These are phyloP conservation scores for Phellopilus nigrolimitatus DNA, from an alignment of 1,284 basidiomycete species.

Conservation along the genomic window DNA sequence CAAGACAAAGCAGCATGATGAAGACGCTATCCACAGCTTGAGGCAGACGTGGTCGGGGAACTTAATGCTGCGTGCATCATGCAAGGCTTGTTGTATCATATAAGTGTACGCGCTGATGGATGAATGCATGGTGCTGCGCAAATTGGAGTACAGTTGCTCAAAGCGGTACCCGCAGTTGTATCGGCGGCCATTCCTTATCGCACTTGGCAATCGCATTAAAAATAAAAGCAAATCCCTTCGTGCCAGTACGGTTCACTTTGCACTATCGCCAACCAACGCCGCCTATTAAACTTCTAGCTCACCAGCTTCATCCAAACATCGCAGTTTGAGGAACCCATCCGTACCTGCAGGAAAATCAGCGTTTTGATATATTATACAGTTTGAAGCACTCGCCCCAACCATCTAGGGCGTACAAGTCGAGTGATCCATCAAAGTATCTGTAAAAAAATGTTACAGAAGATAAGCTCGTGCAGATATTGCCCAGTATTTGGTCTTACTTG, in stretches of 20 bases:
- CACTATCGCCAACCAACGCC: too few relatives aligned
- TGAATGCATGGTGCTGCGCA: too few relatives aligned
- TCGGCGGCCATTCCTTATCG: too few relatives aligned
- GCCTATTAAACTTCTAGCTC: slow-evolving; percentile 42
- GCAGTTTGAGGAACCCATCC: slow-evolving; percentile 71
- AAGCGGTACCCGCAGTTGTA: too few relatives aligned
- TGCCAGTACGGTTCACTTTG: too few relatives aligned
- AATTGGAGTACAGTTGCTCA: too few relatives aligned
- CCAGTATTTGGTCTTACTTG: slow-evolving; percentile 35
- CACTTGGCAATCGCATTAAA: too few relatives aligned
- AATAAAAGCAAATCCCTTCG: too few relatives aligned
- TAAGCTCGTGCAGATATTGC: neutral
- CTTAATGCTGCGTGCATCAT: too few relatives aligned
- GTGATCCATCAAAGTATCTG: slow-evolving; percentile 74
- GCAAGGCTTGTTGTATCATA: neutral
- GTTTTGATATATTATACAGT: neutral
- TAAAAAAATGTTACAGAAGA: neutral
- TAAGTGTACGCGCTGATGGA: too few relatives aligned
- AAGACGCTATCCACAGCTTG: too few relatives aligned
- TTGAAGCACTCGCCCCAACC: slow-evolving; percentile 63
- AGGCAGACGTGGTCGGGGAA: too few relatives aligned
- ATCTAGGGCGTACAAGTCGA: slow-evolving; percentile 73
- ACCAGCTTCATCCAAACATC: slow-evolving; percentile 65
- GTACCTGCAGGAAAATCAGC: slow-evolving; percentile 41
- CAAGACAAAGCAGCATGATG: slow-evolving; percentile 2